Base-by-base conservation (phyloP, 2,329 filamentous ascomycete species). In the Microsporum canis region DNA sequence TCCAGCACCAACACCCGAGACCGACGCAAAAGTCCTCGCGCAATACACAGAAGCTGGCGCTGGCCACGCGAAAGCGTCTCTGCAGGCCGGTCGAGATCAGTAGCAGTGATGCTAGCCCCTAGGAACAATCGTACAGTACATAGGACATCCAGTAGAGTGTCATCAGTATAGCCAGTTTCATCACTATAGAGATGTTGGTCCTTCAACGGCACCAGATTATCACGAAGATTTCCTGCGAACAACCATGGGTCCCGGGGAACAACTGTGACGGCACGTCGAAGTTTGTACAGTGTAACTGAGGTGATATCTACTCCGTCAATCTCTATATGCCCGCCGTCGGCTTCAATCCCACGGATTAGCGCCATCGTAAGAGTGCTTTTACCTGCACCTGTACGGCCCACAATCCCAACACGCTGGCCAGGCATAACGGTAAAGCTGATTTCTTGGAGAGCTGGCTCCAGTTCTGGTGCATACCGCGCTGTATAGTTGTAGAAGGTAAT, bases 181-280 rank as follows among this genome's bases (percentile, higher is more conserved):
- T 92, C 7, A 29, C 17, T 45, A 7, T 45, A 27, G 17, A 45
- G 14, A 5, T 23, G 41, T 23, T 17, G 4, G 7, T 45, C 41
- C 41, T 45, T 45, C 6, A 88, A 89, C 29, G 94, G 94, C 71
- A 97, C 94, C 41, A 97, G 82, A 71, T 97, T 97, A 75, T 97
- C 92, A 66, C 94, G 84, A 64, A 99, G 83, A 8, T 88, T 91
- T 58, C 91, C 91, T 74, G 95, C 89, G 69, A 99, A 99, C 63
- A 97, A 83, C 65, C 91, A 91, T 36, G 94, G 92, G 75, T 99
- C 94, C 73, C 99, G 94, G 3, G 94, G 94, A 66, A 99, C 97
- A 70, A 99, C 97, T 59, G 94, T 91, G 53, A 99, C 80, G 62
- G 92, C 86, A 60, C 91, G 83, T 60, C 94, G n/a, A n/a, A n/a